Evolutionary conservation across 202 grass and related monocot genomes (phyloP), one percentile per base, ranked within the genome.

Genomic region (Cymbopogon flexuosus): DNA sequence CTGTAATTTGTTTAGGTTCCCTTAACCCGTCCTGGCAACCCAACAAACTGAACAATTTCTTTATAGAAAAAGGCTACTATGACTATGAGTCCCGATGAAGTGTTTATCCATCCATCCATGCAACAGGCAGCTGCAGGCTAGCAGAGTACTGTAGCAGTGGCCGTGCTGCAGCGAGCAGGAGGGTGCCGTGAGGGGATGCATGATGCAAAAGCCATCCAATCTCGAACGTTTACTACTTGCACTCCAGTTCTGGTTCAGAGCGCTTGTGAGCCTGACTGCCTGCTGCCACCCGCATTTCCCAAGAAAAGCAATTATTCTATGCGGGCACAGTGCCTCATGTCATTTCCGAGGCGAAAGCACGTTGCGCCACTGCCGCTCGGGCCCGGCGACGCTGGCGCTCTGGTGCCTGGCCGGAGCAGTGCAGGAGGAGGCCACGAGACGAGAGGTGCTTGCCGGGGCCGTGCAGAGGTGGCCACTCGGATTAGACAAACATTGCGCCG

Each of bases 301-400:
- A 49, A 93, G 83, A 78, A 91, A 86, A 84, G 79, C 76, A 89
- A 88, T 79, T 91, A 91, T 89, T 89, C 83, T 89, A 87, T 34
- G 60, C 42, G 45, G 34, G 49, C 37, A 79, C 83, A 89, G 91
- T 84, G 72, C 54, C 15, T 5, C 49, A 54, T 19, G 49, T 19
- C 49, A 54, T 54, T 54, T 54, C 49, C 18, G 16, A 54, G 49
- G 49, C 49, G 49, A 54, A 84, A 87, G 83, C 91, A 93, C 86
- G 86, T 91, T 91, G 88, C 62, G 37, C 66, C 77, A 27, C 82
- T 68, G 66, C 85, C 36, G 12, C n/a, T n/a, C n/a, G n/a, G n/a
- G n/a, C n/a, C n/a, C n/a, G n/a, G n/a, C n/a, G n/a, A n/a, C n/a
- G n/a, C n/a, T n/a, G n/a, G n/a, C n/a, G n/a, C n/a, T n/a, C n/a